A percentile compares a stretch with the other conserved stretches of the same genome.
Conservation (phyloP, 768 basidiomycete genomes). For the Filobasidium floriforme region DNA sequence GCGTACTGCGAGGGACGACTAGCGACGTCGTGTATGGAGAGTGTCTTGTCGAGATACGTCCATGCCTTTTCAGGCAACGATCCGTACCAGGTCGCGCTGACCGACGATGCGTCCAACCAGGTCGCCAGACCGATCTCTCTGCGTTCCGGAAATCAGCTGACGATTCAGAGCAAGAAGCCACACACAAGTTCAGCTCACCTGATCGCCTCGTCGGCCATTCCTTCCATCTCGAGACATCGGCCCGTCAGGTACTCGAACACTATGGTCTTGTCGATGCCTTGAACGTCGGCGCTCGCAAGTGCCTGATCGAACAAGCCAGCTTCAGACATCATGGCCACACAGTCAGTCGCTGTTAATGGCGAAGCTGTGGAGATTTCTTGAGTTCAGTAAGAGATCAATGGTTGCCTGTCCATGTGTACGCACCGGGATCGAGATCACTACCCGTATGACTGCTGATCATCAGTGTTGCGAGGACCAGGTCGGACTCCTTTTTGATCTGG, state of each 20-base stretch:
- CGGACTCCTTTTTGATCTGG: constrained; percentile 54
- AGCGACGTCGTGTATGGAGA: background rate
- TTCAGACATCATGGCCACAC: constrained; percentile 72
- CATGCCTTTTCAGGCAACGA: constrained; percentile 71
- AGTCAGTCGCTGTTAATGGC: constrained; percentile 48
- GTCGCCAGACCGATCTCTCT: constrained; percentile 60
- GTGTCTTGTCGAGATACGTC: constrained; percentile 57
- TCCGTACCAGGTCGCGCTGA: constrained; percentile 71
- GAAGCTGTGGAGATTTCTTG: constrained; percentile 28
- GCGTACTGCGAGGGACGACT: background rate
- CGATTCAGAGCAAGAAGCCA: constrained; percentile 10
- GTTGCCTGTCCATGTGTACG: background rate
- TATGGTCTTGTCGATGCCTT: constrained; percentile 79
- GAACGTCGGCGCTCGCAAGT: constrained; percentile 62
- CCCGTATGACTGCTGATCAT: constrained; percentile 53
- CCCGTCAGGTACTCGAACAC: constrained; percentile 68
- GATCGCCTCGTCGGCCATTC: constrained; percentile 1
- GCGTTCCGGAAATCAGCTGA: constrained; percentile 19
- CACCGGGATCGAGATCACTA: constrained; percentile 17
- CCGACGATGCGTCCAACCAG: constrained; percentile 56
- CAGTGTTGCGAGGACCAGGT: constrained; percentile 67
- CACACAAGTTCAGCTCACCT: background rate
- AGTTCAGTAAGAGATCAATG: too few relatives aligned
- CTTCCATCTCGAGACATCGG: constrained; percentile 63
- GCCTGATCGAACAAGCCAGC: constrained; percentile 71